Evolutionary conservation across 2,329 filamentous ascomycete genomes (phyloP), one percentile per base, ranked within the genome.

Genomic region (Dactylellina leptospora): DNA sequence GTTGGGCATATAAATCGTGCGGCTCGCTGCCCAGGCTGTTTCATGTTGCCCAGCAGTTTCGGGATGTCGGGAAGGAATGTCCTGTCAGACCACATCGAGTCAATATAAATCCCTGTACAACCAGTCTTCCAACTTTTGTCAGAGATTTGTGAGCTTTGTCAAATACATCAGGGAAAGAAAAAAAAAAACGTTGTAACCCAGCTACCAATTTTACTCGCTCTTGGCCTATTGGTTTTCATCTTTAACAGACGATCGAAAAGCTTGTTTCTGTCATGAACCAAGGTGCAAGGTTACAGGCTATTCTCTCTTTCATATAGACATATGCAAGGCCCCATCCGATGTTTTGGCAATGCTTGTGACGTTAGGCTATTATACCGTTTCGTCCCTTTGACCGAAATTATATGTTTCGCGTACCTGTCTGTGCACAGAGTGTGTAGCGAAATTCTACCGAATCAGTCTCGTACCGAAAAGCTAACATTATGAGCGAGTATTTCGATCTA

Each of bases 41-140:
- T 71, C 66, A 71, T 62, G 50, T 71, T 50, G 56, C 9, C 66
- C 40, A 61, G 30, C 55, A 56, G 66, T 58, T 71, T 71, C 66
- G 66, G 66, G 66, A 71, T 63, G 59, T 71, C 66, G 66, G 66
- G 66, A 71, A 71, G 66, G 20, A 71, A 42, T 38, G 58, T 56
- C 66, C 66, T 71, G 66, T 71, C 66, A 63, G 66, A 58, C 66
- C 44, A 71, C 33, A 62, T 56, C 22, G 20, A 18, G 23, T 33
- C 44, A 51, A 51, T 53, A 44, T 58, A 42, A 51, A 56, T 40
- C 66, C 66, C 28, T 44, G 66, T 47, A 36, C 36, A 3, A n/a
- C 27, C 13, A 30, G 30, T 44, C 27, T 45, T 22, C 36, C 23
- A 22, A 8, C 36, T 66, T 53, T 66, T 51, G 61, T 66, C 53